Conservation (phyloP, 2,329 filamentous ascomycete species). For the Coniochaeta ligniaria region DNA sequence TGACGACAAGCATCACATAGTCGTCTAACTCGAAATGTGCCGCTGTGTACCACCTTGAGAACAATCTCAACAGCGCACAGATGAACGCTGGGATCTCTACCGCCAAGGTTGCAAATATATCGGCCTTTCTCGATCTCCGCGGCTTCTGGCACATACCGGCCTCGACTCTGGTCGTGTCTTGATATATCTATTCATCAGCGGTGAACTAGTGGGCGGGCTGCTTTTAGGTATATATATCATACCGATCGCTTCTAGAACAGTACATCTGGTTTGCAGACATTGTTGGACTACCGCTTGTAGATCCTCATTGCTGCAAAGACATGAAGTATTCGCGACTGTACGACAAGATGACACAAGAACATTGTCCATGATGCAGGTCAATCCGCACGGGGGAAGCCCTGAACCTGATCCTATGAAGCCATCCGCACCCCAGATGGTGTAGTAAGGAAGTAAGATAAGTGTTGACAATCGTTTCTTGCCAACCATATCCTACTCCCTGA, state of each 20-base stretch:
- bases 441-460: too few species aligned
- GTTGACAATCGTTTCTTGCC: too few species aligned
- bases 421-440: too few species aligned
- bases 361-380: slow-evolving; percentile 13
- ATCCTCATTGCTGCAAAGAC: slow-evolving; percentile 18
- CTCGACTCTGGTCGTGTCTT: slow-evolving; percentile 19
- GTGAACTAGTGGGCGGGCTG: too few species aligned
- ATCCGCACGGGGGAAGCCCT: slow-evolving; percentile 5
- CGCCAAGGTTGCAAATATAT: slow-evolving; percentile 26
- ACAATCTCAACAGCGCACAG: slow-evolving; percentile 27
- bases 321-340: slow-evolving; percentile 15
- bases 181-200: too few species aligned
- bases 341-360: slow-evolving; percentile 17
- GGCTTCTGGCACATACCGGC: slow-evolving; percentile 24
- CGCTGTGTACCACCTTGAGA: slow-evolving; percentile 23
- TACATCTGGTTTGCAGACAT: slow-evolving; percentile 19
- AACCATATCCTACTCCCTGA: too few species aligned
- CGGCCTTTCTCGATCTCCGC: slow-evolving; percentile 19
- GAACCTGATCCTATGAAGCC: too few species aligned
- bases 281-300: slow-evolving; percentile 11
- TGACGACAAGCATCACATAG: slow-evolving; percentile 27
- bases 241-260: slow-evolving; percentile 18
- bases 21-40: slow-evolving; percentile 28
- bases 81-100: slow-evolving; percentile 26
- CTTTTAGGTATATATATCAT: too few species aligned